These are phyloP conservation scores for Mycena olivaceomarginata DNA, from an alignment of 768 basidiomycete genomes.

Conservation along the genomic window DNA sequence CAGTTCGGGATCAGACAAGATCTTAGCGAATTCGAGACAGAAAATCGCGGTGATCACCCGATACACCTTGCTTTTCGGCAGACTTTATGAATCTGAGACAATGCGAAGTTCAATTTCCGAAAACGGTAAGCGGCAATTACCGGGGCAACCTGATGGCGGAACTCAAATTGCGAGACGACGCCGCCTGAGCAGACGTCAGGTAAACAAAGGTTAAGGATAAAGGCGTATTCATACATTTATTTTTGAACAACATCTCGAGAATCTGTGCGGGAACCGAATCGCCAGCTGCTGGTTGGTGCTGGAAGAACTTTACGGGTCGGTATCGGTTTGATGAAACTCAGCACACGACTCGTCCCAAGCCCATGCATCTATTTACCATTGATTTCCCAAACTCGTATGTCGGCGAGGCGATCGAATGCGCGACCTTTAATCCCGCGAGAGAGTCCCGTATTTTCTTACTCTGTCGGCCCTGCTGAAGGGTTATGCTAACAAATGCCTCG, in stretches of 20 bases:
- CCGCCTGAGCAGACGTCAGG: too few species aligned
- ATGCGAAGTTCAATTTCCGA: not conserved
- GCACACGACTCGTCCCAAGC: too few species aligned
- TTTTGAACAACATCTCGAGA: too few species aligned
- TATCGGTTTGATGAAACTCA: too few species aligned
- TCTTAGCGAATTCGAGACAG: not conserved
- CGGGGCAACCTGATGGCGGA: not conserved
- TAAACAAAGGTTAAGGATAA: too few species aligned
- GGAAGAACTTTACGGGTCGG: too few species aligned
- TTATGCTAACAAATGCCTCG: slow-evolving; percentile 73
- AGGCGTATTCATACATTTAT: not conserved
- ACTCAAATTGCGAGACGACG: not conserved
- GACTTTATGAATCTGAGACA: not conserved
- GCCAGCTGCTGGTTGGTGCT: too few species aligned
- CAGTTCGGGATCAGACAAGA: not conserved
- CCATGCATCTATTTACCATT: too few species aligned
- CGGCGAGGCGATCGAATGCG: slow-evolving; percentile 89
- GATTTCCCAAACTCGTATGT: slow-evolving; percentile 49
- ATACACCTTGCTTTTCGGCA: not conserved
- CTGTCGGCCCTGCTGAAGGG: not conserved
- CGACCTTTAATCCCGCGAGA: slow-evolving; percentile 91
- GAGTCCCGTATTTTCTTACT: slow-evolving; percentile 47
- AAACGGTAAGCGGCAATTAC: not conserved
- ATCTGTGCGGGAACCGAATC: too few species aligned
- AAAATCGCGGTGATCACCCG: not conserved